Evolutionary conservation across 2,329 filamentous ascomycete genomes (phyloP), one percentile per base, ranked within the genome.

Genomic region (Penicillium capsulatum): DNA sequence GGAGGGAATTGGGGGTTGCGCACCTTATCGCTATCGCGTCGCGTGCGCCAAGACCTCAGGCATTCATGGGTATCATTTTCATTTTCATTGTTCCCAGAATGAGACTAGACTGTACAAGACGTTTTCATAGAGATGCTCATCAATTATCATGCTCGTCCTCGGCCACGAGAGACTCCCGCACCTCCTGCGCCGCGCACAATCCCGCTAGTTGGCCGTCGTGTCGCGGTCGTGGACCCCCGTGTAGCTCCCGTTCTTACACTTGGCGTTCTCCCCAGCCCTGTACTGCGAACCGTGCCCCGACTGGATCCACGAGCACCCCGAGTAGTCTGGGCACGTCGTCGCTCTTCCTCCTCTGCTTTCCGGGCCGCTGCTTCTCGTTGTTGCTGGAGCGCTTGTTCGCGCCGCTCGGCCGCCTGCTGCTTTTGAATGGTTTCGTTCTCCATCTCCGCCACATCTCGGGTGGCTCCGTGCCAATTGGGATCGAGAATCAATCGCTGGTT

Each of bases 401-500:
- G 79, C 44, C 87, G 77, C 64, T 94, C 84, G 2, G 81, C 84
- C 31, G 85, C 87, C 54, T 88, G 83, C 59, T 86, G 84, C 55
- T 79, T 81, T 46, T 82, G 71, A 9, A 81, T 63, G 3, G 81
- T 81, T 61, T 97, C 91, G 38, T 81, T 83, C 65, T 97, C 91
- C 40, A 89, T 78, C 45, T 94, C 88, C n/a, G 80, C 75, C 27
- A 95, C 67, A 66, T 98, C 92, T 58, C 90, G 81, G 3, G 80
- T 86, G 17, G 90, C 86, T 40, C 92, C 92, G 59, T 91, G 84
- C 89, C 91, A 98, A 42, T 80, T 74, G 2, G 88, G 86, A 58
- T 95, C 85, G 31, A 97, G 75, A 31, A 98, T 83, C 35, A 98
- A 73, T 16, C 92, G 82, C 64, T 97, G 90, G 61, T 94, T 97